phyloP scores from a whole-genome alignment of 1,284 basidiomycete genomes.

The Acaromyces ingoldii region DNA sequence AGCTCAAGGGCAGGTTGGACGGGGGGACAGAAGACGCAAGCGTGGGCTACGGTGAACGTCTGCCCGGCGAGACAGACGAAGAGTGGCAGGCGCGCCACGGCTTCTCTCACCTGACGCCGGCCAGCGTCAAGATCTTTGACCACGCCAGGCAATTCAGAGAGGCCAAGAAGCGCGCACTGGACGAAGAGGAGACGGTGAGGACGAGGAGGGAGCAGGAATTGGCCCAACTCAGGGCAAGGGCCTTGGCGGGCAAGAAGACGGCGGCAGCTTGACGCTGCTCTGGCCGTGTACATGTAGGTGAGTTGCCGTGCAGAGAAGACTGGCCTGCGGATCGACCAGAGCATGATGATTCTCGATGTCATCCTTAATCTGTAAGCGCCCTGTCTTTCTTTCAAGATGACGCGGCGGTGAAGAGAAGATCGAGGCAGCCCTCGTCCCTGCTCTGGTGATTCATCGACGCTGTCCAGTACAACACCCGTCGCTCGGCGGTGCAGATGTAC shows the following conservation, averaged over 20 bases:
- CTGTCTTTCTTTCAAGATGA: no score
- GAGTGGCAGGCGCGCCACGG: constrained; percentile 11
- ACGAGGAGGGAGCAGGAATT: no score
- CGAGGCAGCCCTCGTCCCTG: neutral
- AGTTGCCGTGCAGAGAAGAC: no score
- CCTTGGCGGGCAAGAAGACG: neutral
- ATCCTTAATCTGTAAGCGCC: constrained; percentile 1
- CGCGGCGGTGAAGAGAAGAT: neutral
- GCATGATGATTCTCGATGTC: neutral
- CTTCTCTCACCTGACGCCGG: constrained; percentile 10
- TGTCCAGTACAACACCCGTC: no score
- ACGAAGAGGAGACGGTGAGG: neutral
- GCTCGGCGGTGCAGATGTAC: no score
- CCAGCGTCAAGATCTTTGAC: constrained; percentile 8
- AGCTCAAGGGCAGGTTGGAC: no score
- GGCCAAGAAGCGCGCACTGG: neutral
- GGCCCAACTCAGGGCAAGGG: neutral
- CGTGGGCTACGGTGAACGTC: constrained; percentile 1
- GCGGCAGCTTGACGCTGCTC: neutral
- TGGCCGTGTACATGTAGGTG: neutral
- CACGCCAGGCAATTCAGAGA: constrained; percentile 8
- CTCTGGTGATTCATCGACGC: no score
- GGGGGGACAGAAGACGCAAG: no score
- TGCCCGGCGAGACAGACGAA: constrained; percentile 9
- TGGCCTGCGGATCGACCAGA: neutral